Percentiles rank a stretch among this genome's conserved stretches.
Conservation (phyloP, 192 early-diverging fungal species). For the Gonapodya sp. region DNA sequence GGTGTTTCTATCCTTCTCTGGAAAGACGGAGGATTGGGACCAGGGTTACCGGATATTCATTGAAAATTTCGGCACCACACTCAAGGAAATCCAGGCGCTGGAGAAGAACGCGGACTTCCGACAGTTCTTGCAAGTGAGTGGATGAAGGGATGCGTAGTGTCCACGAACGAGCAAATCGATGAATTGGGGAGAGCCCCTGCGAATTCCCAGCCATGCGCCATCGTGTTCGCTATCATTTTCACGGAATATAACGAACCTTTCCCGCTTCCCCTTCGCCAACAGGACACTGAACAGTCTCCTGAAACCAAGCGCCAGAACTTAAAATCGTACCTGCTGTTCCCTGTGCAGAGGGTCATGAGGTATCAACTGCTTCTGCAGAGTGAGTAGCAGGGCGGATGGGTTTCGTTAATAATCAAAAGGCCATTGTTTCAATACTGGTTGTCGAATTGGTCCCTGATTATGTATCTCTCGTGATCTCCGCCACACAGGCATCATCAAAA, state of each 20-base stretch:
- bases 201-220: too few relatives aligned
- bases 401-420: neutral
- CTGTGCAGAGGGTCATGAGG: conserved; percentile 16
- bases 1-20: neutral
- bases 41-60: conserved; percentile 15
- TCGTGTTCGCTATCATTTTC: too few relatives aligned
- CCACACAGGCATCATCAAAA: conserved; percentile 23
- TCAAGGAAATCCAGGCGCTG: neutral
- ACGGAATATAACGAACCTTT: too few relatives aligned
- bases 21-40: conserved; percentile 5
- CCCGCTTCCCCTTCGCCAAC: too few relatives aligned
- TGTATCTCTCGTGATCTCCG: neutral
- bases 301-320: conserved; percentile 16
- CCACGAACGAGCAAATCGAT: neutral
- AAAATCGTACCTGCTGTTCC: conserved; percentile 15
- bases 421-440: neutral
- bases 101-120: conserved; percentile 16
- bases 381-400: too few relatives aligned
- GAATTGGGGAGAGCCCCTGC: too few relatives aligned
- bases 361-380: conserved; percentile 24
- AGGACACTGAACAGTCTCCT: conserved; percentile 1
- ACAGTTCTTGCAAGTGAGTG: conserved; percentile 13
- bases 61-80: conserved; percentile 15
- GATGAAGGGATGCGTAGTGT: neutral
- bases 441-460: neutral